Conservation (phyloP, 192 early-diverging fungal species). For the Backusella tarrabulga region DNA sequence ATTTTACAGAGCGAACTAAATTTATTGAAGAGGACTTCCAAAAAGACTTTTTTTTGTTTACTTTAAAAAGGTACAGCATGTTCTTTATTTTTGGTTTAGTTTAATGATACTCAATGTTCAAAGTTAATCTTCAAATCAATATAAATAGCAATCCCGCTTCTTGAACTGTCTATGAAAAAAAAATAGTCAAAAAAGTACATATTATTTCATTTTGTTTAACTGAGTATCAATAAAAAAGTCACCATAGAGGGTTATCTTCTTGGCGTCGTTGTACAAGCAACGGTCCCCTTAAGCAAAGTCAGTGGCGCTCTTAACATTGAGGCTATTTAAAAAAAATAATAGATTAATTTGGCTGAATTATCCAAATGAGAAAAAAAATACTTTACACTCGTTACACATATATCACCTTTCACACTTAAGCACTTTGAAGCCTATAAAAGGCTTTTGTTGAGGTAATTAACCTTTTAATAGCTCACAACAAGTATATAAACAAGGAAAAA, state of each 20-base stretch:
- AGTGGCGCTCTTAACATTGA: not conserved
- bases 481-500: not conserved
- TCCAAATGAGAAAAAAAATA: not conserved
- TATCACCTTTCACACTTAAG: not conserved
- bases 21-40: not conserved
- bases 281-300: not conserved
- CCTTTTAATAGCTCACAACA: not conserved
- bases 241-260: not conserved
- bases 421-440: not conserved
- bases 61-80: not conserved
- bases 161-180: not conserved
- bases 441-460: not conserved
- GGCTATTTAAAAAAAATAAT: not conserved
- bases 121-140: not conserved
- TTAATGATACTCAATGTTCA: not conserved
- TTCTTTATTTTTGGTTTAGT: not conserved
- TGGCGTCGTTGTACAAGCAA: conserved; percentile 3
- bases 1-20: not conserved
- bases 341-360: conserved; percentile 10
- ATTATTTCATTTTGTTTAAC: not conserved
- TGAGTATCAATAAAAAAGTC: not conserved
- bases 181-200: not conserved
- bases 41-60: not conserved
- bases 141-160: not conserved
- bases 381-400: not conserved